Conservation (phyloP, 495 filamentous ascomycete species). For the Penicillium desertorum region DNA sequence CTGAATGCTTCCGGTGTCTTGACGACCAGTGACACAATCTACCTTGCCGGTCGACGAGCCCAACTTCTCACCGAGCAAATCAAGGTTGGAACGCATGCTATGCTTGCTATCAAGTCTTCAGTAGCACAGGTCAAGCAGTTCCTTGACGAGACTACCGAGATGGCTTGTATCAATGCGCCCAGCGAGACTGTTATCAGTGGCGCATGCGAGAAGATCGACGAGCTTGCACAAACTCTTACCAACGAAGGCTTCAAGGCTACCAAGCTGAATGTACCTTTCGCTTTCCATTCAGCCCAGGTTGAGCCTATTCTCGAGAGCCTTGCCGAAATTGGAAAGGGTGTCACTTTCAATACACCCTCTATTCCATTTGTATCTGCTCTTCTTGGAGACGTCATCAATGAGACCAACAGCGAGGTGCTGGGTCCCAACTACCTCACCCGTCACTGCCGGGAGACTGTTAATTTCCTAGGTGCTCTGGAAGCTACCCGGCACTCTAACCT, state of each 20-base stretch:
- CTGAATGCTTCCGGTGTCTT: slow-evolving; percentile 78
- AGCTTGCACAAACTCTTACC: slow-evolving; percentile 57
- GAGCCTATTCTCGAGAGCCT: slow-evolving; percentile 72
- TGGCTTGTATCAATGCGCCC: slow-evolving; percentile 55
- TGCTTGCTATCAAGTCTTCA: slow-evolving; percentile 50
- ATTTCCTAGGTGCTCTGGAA: slow-evolving; percentile 66
- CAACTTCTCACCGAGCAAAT: slow-evolving; percentile 72
- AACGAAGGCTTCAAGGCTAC: slow-evolving; percentile 62
- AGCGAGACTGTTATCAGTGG: slow-evolving; percentile 54
- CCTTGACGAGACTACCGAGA: slow-evolving; percentile 35
- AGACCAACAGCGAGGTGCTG: slow-evolving; percentile 52
- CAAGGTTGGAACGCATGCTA: slow-evolving; percentile 65
- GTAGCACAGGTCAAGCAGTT: slow-evolving; percentile 34
- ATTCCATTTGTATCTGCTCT: slow-evolving; percentile 74
- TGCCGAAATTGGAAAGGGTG: slow-evolving; percentile 54
- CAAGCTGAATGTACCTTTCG: slow-evolving; percentile 70
- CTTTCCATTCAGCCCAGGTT: slow-evolving; percentile 80
- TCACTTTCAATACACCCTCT: slow-evolving; percentile 59
- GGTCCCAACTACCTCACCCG: slow-evolving; percentile 59
- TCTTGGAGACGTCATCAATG: slow-evolving; percentile 57
- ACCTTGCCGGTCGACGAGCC: slow-evolving; percentile 76
- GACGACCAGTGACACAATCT: slow-evolving; percentile 75
- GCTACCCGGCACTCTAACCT: slow-evolving; percentile 49
- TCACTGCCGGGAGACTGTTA: slow-evolving; percentile 70
- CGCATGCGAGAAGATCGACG: slow-evolving; percentile 46